Evolutionary conservation across 2,329 filamentous ascomycete genomes (phyloP).

Genomic region (Albifimbria verrucaria): DNA sequence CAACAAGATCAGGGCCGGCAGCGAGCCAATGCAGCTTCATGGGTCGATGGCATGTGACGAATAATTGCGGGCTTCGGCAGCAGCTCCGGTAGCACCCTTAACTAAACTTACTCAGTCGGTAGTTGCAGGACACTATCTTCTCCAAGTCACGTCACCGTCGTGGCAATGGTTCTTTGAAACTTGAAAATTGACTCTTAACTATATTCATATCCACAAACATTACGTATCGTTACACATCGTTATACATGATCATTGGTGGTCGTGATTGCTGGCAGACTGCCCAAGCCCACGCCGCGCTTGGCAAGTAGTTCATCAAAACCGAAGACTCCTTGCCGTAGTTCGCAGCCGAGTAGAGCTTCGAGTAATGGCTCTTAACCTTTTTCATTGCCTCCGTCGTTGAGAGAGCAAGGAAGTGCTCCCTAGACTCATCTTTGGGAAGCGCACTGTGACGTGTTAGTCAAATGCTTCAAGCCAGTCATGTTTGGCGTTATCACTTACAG

Average conservation of each 20-base stretch:
- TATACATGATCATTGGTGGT: slow-evolving; percentile 34
- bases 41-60: too few relatives aligned
- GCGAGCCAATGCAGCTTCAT: too few relatives aligned
- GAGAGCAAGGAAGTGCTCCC: slow-evolving; percentile 56
- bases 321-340: slow-evolving; percentile 29
- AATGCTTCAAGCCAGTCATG: slow-evolving; percentile 5
- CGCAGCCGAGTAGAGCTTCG: slow-evolving; percentile 32
- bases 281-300: slow-evolving; percentile 37
- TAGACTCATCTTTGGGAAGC: slow-evolving; percentile 26
- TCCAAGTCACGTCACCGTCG: too few relatives aligned
- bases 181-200: too few relatives aligned
- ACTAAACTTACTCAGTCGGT: too few relatives aligned
- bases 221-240: slow-evolving; percentile 29
- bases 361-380: slow-evolving; percentile 29
- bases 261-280: slow-evolving; percentile 27
- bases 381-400: slow-evolving; percentile 55
- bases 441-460: slow-evolving; percentile 22
- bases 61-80: too few relatives aligned
- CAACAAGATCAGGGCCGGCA: too few relatives aligned
- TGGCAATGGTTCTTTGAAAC: too few relatives aligned
- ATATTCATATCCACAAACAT: too few relatives aligned
- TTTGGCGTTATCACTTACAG: slow-evolving; percentile 55
- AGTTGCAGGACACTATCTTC: too few relatives aligned
- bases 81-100: too few relatives aligned
- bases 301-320: slow-evolving; percentile 30